Evolutionary conservation across 495 filamentous ascomycete genomes (phyloP), one percentile per base, ranked within the genome.

Genomic region (Tuber umbilicatum): DNA sequence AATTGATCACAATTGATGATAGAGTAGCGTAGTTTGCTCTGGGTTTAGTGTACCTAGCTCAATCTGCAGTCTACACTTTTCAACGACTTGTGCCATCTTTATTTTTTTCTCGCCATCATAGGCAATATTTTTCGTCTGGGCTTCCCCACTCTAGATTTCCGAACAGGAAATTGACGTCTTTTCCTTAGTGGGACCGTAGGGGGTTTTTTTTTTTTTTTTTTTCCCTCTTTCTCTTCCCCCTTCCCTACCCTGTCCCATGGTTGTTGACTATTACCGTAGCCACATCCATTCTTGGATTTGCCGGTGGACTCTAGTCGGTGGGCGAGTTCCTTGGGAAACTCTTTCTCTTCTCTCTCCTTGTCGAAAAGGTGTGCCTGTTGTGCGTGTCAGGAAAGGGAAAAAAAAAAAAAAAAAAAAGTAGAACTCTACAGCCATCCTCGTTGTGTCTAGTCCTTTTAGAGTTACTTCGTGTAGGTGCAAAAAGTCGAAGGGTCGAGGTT

Each of bases 1-100:
- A 76, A 79, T 74, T 74, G 77, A 79, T 79, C 77, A 79, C 75
- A 79, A 79, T 79, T 78, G 71, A 72, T 78, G 75, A 78, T 73
- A 74, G 72, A 76, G 69, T 70, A 70, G 72, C 74, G 69, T 70
- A 70, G 72, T 78, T 78, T 78, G 38, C 77, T 78, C 77, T 79
- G 71, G 72, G 72, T 79, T 78, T 78, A 70, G 75, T 79, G 74
- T 19, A 42, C 41, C 39, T 78, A 75, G 69, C 69, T 64, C 55
- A 19, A 64, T 77, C 71, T 77, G 75, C 70, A 70, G 55, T 72
- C 71, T 74, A 67, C 72, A 76, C 73, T 78, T 79, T 70, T 74
- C 64, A 74, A 76, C 77, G 74, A 79, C 73, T 78, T 73, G 74
- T 68, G 69, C 74, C 75, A 72, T 74, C 39, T 70, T 76, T 76